Percentiles rank a stretch among this genome's conserved stretches.
Evolutionary conservation across 495 filamentous ascomycete genomes (phyloP).

Genomic region (Stereocaulon alpinum): DNA sequence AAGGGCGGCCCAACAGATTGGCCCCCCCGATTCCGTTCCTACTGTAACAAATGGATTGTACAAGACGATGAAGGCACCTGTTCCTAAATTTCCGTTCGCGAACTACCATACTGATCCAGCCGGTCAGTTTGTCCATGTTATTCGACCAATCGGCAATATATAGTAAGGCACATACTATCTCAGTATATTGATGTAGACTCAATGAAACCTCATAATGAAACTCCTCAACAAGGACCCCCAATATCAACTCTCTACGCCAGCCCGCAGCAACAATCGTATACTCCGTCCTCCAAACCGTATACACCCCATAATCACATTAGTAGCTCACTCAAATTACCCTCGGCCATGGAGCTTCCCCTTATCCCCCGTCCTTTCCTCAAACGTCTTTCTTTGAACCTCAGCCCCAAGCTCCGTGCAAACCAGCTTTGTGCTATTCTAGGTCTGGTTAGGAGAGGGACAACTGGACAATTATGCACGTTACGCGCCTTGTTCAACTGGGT

Average conservation of each 20-base stretch:
- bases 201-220: slow-evolving; percentile 38
- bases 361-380: slow-evolving; percentile 44
- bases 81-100: slow-evolving; percentile 36
- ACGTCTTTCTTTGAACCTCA: slow-evolving; percentile 43
- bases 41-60: slow-evolving; percentile 27
- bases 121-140: neutral
- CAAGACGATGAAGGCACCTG: slow-evolving; percentile 33
- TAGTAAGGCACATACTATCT: slow-evolving; percentile 24
- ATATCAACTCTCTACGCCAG: slow-evolving; percentile 33
- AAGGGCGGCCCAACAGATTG: no score
- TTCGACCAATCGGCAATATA: neutral
- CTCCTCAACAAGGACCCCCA: slow-evolving; percentile 32
- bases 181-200: slow-evolving; percentile 38
- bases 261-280: slow-evolving; percentile 41
- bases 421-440: no score
- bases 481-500: no score
- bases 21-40: neutral
- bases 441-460: no score
- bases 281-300: slow-evolving; percentile 44
- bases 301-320: slow-evolving; percentile 53
- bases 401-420: slow-evolving; percentile 34
- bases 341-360: slow-evolving; percentile 42
- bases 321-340: slow-evolving; percentile 42
- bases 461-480: no score
- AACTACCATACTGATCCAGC: slow-evolving; percentile 28